phyloP scores from a whole-genome alignment of 495 filamentous ascomycete species.

The Aspergillus nanangensis region DNA sequence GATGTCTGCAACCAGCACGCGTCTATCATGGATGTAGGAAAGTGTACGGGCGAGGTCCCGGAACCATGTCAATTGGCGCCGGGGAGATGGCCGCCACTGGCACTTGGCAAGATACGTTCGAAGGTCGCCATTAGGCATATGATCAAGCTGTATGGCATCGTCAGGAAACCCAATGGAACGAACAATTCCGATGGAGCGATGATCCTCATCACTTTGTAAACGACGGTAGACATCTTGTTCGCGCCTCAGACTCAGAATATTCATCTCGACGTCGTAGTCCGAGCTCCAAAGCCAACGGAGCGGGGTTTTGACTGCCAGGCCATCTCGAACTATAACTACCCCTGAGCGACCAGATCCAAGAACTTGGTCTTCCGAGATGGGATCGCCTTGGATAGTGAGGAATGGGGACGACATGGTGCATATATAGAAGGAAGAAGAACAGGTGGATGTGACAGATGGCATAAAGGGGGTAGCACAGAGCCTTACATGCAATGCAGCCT shows the following conservation, averaged over 20 bases:
- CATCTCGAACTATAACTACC: conserved; percentile 17
- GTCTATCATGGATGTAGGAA: conserved; percentile 18
- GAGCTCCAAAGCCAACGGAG: conserved; percentile 17
- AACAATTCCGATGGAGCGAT: conserved; percentile 13
- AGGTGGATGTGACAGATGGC: too few species aligned
- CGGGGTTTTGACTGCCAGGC: conserved; percentile 17
- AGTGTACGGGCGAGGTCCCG: conserved; percentile 23
- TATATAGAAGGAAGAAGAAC: not conserved
- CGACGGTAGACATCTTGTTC: conserved; percentile 26
- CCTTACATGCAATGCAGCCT: too few species aligned
- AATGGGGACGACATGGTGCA: conserved; percentile 6
- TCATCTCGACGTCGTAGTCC: conserved; percentile 16
- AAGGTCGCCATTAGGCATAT: conserved; percentile 26
- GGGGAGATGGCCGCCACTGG: conserved; percentile 11
- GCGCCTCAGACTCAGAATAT: conserved; percentile 12
- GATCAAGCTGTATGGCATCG: conserved; percentile 19
- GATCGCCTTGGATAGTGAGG: conserved; percentile 11
- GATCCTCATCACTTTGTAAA: conserved; percentile 10
- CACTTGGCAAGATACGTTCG: conserved; percentile 15
- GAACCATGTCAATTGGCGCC: conserved; percentile 24
- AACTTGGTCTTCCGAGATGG: conserved; percentile 12
- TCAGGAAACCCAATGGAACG: conserved; percentile 13
- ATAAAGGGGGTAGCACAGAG: too few species aligned
- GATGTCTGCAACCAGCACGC: conserved; percentile 28
- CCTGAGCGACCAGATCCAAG: conserved; percentile 15